Conservation (phyloP, 2,329 filamentous ascomycete genomes). For the Epichloe amarillans region DNA sequence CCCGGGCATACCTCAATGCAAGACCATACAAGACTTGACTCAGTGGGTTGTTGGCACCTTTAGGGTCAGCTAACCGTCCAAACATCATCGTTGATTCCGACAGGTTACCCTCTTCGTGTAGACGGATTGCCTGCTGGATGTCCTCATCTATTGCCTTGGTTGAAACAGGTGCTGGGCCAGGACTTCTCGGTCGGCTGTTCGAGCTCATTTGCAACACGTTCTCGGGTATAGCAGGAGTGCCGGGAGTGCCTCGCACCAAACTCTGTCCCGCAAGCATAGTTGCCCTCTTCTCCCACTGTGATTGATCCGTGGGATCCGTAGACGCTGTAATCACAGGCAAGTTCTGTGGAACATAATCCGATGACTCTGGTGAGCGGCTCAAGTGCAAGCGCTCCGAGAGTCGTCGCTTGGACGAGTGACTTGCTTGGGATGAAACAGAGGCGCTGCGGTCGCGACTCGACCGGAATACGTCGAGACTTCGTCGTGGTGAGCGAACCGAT, state of each 20-base stretch:
- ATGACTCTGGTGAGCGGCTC: slow-evolving; percentile 42
- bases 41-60: slow-evolving; percentile 79
- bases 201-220: slow-evolving; percentile 17
- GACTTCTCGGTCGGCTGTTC: not conserved
- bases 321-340: slow-evolving; percentile 57
- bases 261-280: slow-evolving; percentile 68
- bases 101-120: slow-evolving; percentile 78
- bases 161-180: slow-evolving; percentile 22
- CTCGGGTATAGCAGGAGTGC: slow-evolving; percentile 22
- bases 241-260: slow-evolving; percentile 29
- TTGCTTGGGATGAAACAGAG: slow-evolving; percentile 30
- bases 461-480: slow-evolving; percentile 33
- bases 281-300: slow-evolving; percentile 83
- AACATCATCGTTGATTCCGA: slow-evolving; percentile 76
- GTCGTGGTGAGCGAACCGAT: slow-evolving; percentile 20
- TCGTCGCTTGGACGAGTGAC: slow-evolving; percentile 29
- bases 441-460: slow-evolving; percentile 33
- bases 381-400: slow-evolving; percentile 63
- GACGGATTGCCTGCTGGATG: slow-evolving; percentile 88
- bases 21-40: slow-evolving; percentile 94
- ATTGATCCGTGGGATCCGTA: slow-evolving; percentile 41
- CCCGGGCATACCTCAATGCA: slow-evolving; percentile 57
- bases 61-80: slow-evolving; percentile 65
- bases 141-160: slow-evolving; percentile 47
- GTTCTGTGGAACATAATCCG: slow-evolving; percentile 64